Conservation (phyloP, 768 basidiomycete species). For the Scleroderma bovista region DNA sequence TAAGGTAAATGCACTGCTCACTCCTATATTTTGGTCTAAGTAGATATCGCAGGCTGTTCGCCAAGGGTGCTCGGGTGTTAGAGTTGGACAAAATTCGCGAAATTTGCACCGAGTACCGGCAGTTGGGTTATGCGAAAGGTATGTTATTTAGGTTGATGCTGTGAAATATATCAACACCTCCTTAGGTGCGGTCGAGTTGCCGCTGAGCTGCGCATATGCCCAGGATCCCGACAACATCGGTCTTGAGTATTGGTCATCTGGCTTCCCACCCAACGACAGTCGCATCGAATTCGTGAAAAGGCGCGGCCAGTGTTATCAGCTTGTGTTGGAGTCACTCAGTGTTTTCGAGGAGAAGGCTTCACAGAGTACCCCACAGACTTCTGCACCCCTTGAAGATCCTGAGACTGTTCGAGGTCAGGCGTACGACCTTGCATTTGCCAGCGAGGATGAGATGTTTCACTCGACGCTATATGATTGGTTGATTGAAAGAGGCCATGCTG, state of each 20-base stretch:
- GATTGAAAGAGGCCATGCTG: conserved; percentile 69
- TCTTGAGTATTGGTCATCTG: conserved; percentile 70
- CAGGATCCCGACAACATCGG: conserved; percentile 75
- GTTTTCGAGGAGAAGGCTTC: conserved; percentile 68
- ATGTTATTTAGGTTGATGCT: conserved; percentile 9
- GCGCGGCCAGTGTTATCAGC: conserved; percentile 72
- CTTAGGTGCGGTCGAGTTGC: conserved; percentile 78
- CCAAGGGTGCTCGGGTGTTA: conserved; percentile 80
- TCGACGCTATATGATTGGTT: conserved; percentile 94
- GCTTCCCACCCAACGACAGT: conserved; percentile 51
- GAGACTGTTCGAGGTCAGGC: conserved; percentile 78
- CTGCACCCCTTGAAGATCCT: conserved; percentile 41
- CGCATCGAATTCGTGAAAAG: conserved; percentile 53
- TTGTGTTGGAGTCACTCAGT: conserved; percentile 75
- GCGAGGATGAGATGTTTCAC: conserved; percentile 91
- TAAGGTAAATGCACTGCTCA: conserved; percentile 49
- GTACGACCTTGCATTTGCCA: conserved; percentile 78
- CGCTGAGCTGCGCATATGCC: conserved; percentile 74
- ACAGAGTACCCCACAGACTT: conserved; percentile 18
- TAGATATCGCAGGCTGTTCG: conserved; percentile 59
- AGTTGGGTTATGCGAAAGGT: conserved; percentile 81
- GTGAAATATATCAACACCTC: not conserved
- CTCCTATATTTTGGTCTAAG: conserved; percentile 3
- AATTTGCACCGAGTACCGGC: conserved; percentile 84
- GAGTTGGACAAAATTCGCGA: conserved; percentile 82